phyloP scores from a whole-genome alignment of 2,329 filamentous ascomycete species.

The Plectosphaerella plurivora region DNA sequence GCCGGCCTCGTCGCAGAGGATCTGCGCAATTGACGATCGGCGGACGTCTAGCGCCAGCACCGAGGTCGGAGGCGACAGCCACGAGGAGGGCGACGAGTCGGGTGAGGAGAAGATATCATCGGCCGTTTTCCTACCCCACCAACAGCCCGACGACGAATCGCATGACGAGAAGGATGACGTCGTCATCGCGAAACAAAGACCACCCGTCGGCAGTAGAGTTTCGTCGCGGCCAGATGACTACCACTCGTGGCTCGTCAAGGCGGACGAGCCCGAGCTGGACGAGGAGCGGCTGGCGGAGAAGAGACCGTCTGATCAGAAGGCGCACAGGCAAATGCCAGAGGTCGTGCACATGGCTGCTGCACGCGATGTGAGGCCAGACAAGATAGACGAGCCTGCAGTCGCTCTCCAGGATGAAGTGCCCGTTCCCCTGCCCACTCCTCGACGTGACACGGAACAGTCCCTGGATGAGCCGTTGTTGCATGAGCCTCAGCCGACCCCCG shows the following conservation, averaged over 20 bases:
- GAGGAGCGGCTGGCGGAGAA: constrained; percentile 12
- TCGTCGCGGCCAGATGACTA: constrained; percentile 26
- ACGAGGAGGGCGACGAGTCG: constrained; percentile 55
- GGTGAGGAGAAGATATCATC: constrained; percentile 85
- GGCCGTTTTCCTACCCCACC: constrained; percentile 76
- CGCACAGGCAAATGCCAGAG: constrained; percentile 19
- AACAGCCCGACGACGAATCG: constrained; percentile 41
- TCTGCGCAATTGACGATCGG: constrained; percentile 16
- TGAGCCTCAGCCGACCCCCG: background rate
- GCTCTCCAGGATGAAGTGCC: constrained; percentile 1
- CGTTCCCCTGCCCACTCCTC: background rate
- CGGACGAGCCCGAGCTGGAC: constrained; percentile 42
- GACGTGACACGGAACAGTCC: background rate
- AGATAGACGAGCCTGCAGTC: background rate
- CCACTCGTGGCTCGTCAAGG: constrained; percentile 54
- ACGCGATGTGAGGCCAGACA: constrained; percentile 13
- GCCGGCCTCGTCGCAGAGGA: constrained; percentile 17
- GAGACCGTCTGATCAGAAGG: constrained; percentile 41
- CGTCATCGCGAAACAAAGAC: constrained; percentile 18
- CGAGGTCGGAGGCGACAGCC: constrained; percentile 28
- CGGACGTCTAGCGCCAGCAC: constrained; percentile 33
- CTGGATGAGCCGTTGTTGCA: background rate
- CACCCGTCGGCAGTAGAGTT: constrained; percentile 6
- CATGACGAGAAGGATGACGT: constrained; percentile 21
- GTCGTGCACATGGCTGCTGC: background rate